Percentiles rank a stretch among this genome's conserved stretches.
These are phyloP conservation scores for Phytophthora foliorum DNA, from an alignment of 352 stramenopile species.

Conservation along the genomic window DNA sequence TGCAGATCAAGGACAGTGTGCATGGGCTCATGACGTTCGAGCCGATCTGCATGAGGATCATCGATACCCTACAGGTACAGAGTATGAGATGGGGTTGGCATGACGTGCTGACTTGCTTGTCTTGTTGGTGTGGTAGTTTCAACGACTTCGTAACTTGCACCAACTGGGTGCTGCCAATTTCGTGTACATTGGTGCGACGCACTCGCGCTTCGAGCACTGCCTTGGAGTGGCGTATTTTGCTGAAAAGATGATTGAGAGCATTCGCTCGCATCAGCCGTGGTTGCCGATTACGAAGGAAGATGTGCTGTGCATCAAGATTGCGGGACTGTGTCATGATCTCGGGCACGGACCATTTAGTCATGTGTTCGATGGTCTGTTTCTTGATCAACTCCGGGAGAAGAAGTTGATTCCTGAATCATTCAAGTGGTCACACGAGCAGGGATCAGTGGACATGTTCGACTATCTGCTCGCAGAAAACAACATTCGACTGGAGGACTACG, in stretches of 20 bases:
- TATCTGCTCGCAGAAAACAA: slow-evolving; percentile 64
- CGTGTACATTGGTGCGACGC: slow-evolving; percentile 91
- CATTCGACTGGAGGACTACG: slow-evolving; percentile 66
- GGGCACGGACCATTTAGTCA: slow-evolving; percentile 87
- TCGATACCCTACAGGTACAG: slow-evolving; percentile 78
- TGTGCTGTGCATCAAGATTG: slow-evolving; percentile 83
- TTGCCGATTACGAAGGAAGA: slow-evolving; percentile 86
- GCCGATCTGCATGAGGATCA: slow-evolving; percentile 85
- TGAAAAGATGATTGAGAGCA: slow-evolving; percentile 84
- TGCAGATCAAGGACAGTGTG: slow-evolving; percentile 84
- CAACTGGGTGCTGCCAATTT: slow-evolving; percentile 93
- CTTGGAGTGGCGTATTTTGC: slow-evolving; percentile 96
- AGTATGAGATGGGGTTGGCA: background rate
- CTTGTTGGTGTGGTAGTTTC: slow-evolving; percentile 68
- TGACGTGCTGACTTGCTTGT: background rate
- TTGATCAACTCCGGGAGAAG: slow-evolving; percentile 59
- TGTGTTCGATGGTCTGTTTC: slow-evolving; percentile 82
- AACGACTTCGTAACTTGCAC: slow-evolving; percentile 95
- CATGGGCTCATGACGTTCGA: slow-evolving; percentile 84
- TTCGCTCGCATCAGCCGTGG: slow-evolving; percentile 88
- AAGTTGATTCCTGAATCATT: slow-evolving; percentile 43
- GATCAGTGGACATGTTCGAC: slow-evolving; percentile 82
- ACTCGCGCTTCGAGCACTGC: slow-evolving; percentile 88
- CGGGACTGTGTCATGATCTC: slow-evolving; percentile 83
- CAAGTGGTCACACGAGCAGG: slow-evolving; percentile 80